These are phyloP conservation scores for Trametes coccinea DNA, from an alignment of 768 basidiomycete genomes.

Conservation along the genomic window DNA sequence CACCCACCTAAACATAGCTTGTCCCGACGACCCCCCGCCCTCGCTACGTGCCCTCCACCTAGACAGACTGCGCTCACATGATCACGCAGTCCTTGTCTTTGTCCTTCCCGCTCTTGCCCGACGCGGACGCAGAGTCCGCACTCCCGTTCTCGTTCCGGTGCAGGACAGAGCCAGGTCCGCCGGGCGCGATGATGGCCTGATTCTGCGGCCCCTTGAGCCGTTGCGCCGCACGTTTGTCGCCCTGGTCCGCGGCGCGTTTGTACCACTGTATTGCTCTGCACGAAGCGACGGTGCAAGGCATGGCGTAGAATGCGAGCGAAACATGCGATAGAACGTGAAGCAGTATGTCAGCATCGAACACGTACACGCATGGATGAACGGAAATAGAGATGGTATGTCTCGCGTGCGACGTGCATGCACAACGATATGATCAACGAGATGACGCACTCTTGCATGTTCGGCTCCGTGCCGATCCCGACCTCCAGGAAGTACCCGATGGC, in stretches of 20 bases:
- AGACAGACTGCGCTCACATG: conserved; percentile 53
- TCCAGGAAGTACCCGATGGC: conserved; percentile 97
- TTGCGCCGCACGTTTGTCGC: conserved; percentile 91
- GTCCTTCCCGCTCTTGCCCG: conserved; percentile 58
- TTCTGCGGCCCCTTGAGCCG: conserved; percentile 67
- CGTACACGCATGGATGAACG: neutral
- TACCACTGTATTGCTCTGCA: conserved; percentile 76
- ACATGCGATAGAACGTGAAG: conserved; percentile 2
- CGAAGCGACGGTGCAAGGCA: neutral
- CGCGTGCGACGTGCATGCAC: neutral
- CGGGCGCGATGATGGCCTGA: conserved; percentile 55
- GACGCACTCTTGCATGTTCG: conserved; percentile 66
- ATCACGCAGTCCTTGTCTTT: conserved; percentile 90
- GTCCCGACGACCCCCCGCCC: too few relatives aligned
- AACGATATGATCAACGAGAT: conserved; percentile 13
- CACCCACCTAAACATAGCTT: too few relatives aligned
- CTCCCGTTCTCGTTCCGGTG: conserved; percentile 49
- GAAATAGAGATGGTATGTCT: neutral
- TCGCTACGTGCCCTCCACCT: neutral
- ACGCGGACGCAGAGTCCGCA: conserved; percentile 34
- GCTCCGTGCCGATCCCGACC: conserved; percentile 83
- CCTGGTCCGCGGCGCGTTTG: conserved; percentile 86
- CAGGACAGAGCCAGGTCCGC: conserved; percentile 62
- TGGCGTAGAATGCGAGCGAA: neutral
- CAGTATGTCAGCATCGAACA: conserved; percentile 6